A percentile compares a stretch with the other conserved stretches of the same genome.
These are phyloP conservation scores for Torulaspora gathmanii DNA, from an alignment of 805 yeast species.

Conservation along the genomic window DNA sequence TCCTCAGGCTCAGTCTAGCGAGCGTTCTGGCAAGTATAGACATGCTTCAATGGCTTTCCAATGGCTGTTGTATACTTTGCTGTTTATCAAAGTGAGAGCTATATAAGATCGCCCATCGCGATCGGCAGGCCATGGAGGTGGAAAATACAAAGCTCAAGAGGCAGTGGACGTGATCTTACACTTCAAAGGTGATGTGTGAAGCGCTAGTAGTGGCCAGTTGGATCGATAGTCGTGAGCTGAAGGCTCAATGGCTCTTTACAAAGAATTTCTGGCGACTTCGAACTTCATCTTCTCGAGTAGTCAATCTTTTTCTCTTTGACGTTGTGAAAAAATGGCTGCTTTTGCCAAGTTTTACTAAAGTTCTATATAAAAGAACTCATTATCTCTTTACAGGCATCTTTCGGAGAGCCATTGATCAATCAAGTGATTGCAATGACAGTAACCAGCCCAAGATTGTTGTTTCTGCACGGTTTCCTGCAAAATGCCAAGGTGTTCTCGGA, in stretches of 20 bases:
- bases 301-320: not conserved
- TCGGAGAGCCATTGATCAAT: not conserved
- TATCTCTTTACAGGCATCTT: not conserved
- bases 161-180: no score
- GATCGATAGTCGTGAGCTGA: not conserved
- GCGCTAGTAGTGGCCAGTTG: not conserved
- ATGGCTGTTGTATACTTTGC: not conserved
- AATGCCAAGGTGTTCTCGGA: slow-evolving; percentile 78
- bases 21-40: slow-evolving; percentile 3
- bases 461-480: slow-evolving; percentile 89
- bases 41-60: not conserved
- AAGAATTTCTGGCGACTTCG: no score
- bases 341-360: no score
- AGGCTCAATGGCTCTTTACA: not conserved
- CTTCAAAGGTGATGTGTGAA: no score
- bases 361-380: not conserved
- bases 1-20: not conserved
- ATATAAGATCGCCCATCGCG: not conserved
- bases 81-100: not conserved
- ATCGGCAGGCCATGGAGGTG: not conserved
- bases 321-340: not conserved
- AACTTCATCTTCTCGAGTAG: not conserved
- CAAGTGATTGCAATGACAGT: slow-evolving; percentile 20
- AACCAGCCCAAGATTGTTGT: slow-evolving; percentile 51
- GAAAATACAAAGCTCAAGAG: not conserved